phyloP scores from a whole-genome alignment of 169 alveolate genomes.

The Cryptosporidium tyzzeri region DNA sequence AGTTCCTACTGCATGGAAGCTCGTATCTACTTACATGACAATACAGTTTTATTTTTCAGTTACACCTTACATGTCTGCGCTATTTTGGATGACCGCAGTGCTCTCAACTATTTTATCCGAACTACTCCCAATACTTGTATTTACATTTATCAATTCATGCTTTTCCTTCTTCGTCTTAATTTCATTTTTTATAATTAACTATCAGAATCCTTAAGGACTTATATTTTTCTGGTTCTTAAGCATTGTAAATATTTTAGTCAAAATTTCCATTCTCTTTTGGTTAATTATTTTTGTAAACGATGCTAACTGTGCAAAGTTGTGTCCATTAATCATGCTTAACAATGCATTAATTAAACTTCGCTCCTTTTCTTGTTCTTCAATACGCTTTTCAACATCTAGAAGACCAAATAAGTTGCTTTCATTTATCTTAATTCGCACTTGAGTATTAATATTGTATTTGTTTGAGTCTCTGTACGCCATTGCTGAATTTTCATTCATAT shows the following conservation, averaged over 20 bases:
- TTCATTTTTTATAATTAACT: conserved; percentile 42
- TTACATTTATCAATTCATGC: conserved; percentile 20
- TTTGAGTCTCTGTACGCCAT: neutral
- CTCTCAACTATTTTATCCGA: conserved; percentile 43
- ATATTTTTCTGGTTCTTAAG: neutral
- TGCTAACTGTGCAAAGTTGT: conserved; percentile 8
- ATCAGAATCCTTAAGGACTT: conserved; percentile 2
- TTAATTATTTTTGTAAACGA: conserved; percentile 22
- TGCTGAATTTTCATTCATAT: neutral
- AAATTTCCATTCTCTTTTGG: neutral
- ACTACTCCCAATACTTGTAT: conserved; percentile 46
- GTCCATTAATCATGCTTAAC: conserved; percentile 14
- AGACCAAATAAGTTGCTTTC: conserved; percentile 29
- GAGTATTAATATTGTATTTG: neutral
- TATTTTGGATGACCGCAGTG: conserved; percentile 56
- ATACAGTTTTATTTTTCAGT: conserved; percentile 32
- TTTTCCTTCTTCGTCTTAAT: conserved; percentile 27
- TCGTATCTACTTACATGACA: conserved; percentile 12
- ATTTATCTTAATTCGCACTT: neutral
- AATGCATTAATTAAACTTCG: conserved; percentile 30
- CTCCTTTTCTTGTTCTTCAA: conserved; percentile 62
- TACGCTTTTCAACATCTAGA: conserved; percentile 50
- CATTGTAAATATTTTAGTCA: conserved; percentile 1
- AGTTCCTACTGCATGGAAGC: conserved; percentile 36
- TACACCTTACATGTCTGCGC: conserved; percentile 20